A percentile compares a stretch with the other conserved stretches of the same genome.
Evolutionary conservation across 208 protist genomes (phyloP).

Genomic region (Borovskyia barvae): DNA sequence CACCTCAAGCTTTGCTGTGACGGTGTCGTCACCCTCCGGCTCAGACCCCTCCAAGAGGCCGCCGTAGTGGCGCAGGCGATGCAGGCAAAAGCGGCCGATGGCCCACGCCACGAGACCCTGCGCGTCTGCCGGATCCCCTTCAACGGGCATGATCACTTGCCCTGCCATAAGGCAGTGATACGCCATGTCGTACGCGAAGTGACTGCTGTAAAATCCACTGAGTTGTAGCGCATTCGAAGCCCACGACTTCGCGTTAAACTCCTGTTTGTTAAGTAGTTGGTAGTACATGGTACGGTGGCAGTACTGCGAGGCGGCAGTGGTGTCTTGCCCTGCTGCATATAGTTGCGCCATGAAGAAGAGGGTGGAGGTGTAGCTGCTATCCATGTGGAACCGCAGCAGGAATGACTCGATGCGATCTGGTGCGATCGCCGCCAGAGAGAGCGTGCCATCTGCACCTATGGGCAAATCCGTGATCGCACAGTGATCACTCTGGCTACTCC

Average conservation of each 20-base stretch:
- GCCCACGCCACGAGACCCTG: conserved; percentile 65
- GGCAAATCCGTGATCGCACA: conserved; percentile 45
- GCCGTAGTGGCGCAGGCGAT: conserved; percentile 72
- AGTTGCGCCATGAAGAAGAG: conserved; percentile 89
- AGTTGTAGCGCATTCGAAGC: conserved; percentile 84
- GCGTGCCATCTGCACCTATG: conserved; percentile 40
- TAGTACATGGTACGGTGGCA: conserved; percentile 86
- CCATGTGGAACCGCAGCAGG: conserved; percentile 69
- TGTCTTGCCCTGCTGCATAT: conserved; percentile 46
- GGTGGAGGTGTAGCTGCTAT: conserved; percentile 68
- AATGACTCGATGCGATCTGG: conserved; percentile 2
- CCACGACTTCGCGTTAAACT: conserved; percentile 80
- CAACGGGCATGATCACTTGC: conserved; percentile 69
- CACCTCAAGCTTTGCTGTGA: conserved; percentile 12
- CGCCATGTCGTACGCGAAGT: conserved; percentile 68
- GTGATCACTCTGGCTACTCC: conserved; percentile 10
- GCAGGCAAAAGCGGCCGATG: conserved; percentile 73
- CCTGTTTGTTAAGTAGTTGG: conserved; percentile 74
- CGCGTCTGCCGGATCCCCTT: conserved; percentile 50
- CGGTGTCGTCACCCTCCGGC: conserved; percentile 4
- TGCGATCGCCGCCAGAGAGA: conserved; percentile 24
- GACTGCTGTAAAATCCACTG: conserved; percentile 70
- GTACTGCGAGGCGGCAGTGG: conserved; percentile 59
- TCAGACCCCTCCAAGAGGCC: conserved; percentile 2
- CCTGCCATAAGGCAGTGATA: conserved; percentile 83